Evolutionary conservation across 306 rosid genomes (phyloP), one percentile per base, ranked within the genome.

Genomic region (Fagus crenata): DNA sequence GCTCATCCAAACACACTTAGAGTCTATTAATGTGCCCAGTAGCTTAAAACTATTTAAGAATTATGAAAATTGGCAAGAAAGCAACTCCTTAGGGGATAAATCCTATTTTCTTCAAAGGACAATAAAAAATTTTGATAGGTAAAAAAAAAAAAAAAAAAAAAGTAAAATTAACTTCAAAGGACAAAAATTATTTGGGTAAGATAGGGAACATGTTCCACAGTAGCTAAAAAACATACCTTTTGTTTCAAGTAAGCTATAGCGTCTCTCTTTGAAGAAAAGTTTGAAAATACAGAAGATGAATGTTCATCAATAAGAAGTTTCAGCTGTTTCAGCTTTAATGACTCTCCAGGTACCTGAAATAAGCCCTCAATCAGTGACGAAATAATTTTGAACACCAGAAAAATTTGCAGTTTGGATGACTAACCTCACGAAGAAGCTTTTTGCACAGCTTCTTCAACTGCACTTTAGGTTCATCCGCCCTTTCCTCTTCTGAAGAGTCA

Each of bases 271-370:
- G 99, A 90, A 60, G 97, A 83, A 73, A 82, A 87, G 49, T 79
- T 77, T 0, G 86, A 77, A 58, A 92, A 84, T 80, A 88, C 75
- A 3, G 90, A 83, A 67, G 91, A 60, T 58, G 97, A 83, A 75
- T 77, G 93, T 79, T 86, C 91, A 17, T 90, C 96, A 33, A 96
- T 83, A 69, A 87, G 76, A 86, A 79, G 78, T 86, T 90, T 96
- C 76, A 96, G 91, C 35, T 85, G 89, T 79, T 92, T 96, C 86
- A 96, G 91, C 86, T 96, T 91, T 74, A 96, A 60, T 49, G 97
- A 96, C 69, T 85, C 86, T 49, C 89, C 93, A 74, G 97, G 86
- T 56, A 74, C 93, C 98, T 94, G 81, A 51, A 64, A 75, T 67
- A 76, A 77, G 85, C 69, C 60, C 53, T 18, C 33, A 79, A 77